These are phyloP conservation scores for Cutaneotrichosporon daszewskae DNA, from an alignment of 1,284 basidiomycete species.

Conservation along the genomic window DNA sequence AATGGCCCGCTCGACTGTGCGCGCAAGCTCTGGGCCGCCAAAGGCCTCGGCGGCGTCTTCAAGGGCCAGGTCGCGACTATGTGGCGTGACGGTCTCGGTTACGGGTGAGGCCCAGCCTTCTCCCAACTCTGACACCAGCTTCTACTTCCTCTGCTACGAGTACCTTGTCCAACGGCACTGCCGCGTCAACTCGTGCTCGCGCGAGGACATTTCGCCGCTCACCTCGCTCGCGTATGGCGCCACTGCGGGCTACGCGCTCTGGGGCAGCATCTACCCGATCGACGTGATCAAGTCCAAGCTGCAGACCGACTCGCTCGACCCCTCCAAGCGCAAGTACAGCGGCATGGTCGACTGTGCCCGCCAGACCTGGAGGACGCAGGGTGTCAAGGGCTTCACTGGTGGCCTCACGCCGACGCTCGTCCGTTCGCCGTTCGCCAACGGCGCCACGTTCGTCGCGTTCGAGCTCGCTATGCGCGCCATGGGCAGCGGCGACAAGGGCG, in stretches of 20 bases:
- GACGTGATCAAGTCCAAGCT: constrained; percentile 93
- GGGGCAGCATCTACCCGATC: constrained; percentile 73
- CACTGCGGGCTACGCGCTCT: constrained; percentile 55
- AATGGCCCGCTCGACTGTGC: constrained; percentile 80
- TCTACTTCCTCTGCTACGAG: constrained; percentile 92
- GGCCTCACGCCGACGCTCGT: constrained; percentile 88
- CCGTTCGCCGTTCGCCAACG: constrained; percentile 62
- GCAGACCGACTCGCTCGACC: constrained; percentile 84
- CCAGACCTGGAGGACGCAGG: constrained; percentile 75
- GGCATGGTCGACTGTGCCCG: constrained; percentile 75
- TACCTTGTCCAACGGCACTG: constrained; percentile 82
- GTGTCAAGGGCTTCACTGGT: constrained; percentile 76
- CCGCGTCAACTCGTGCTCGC: constrained; percentile 59
- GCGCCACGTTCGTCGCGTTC: constrained; percentile 86
- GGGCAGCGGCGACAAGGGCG: too few relatives aligned
- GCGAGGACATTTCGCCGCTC: constrained; percentile 69
- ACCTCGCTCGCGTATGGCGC: constrained; percentile 81
- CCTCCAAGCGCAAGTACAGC: constrained; percentile 68
- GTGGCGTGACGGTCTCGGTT: constrained; percentile 75
- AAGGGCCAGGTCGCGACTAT: constrained; percentile 91
- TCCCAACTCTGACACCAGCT: constrained; percentile 34
- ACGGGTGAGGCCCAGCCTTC: constrained; percentile 52
- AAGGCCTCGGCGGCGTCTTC: constrained; percentile 78
- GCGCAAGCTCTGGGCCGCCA: constrained; percentile 62
- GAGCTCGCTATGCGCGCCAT: constrained; percentile 64